phyloP scores from a whole-genome alignment of 371 early-diverging fungal species.

The Actinomortierella wolfii region DNA sequence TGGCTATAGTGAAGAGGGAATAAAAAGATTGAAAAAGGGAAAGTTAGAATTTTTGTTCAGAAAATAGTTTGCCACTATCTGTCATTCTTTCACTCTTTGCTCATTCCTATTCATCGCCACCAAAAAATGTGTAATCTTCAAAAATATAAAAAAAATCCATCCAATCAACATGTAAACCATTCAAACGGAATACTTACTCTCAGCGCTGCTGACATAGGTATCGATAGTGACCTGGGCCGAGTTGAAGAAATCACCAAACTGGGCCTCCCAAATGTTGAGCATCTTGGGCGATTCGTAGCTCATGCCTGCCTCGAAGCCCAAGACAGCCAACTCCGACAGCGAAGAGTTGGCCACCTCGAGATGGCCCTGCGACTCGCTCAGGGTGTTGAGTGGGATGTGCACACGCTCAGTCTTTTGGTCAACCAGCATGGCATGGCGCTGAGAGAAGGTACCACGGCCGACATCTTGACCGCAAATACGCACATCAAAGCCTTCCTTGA shows the following conservation, averaged over 20 bases:
- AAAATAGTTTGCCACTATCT: too few relatives aligned
- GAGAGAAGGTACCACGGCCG: constrained; percentile 97
- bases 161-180: neutral
- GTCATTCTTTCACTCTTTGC: neutral
- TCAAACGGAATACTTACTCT: constrained; percentile 60
- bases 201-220: constrained; percentile 86
- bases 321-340: constrained; percentile 91
- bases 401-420: constrained; percentile 76
- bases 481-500: constrained; percentile 84
- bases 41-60: neutral
- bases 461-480: constrained; percentile 98
- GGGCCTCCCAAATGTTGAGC: constrained; percentile 96
- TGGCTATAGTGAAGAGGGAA: constrained; percentile 49
- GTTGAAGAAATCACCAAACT: constrained; percentile 98
- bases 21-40: neutral
- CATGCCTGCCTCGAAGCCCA: constrained; percentile 96
- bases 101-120: neutral
- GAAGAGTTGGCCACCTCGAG: constrained; percentile 91
- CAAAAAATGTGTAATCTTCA: too few relatives aligned
- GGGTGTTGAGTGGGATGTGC: constrained; percentile 79
- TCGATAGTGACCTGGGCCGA: constrained; percentile 96
- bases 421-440: constrained; percentile 91
- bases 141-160: constrained; percentile 5
- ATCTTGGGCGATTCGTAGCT: constrained; percentile 85
- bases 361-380: constrained; percentile 54